phyloP scores from a whole-genome alignment of 2,329 filamentous ascomycete genomes.

The Thelonectria blattea region DNA sequence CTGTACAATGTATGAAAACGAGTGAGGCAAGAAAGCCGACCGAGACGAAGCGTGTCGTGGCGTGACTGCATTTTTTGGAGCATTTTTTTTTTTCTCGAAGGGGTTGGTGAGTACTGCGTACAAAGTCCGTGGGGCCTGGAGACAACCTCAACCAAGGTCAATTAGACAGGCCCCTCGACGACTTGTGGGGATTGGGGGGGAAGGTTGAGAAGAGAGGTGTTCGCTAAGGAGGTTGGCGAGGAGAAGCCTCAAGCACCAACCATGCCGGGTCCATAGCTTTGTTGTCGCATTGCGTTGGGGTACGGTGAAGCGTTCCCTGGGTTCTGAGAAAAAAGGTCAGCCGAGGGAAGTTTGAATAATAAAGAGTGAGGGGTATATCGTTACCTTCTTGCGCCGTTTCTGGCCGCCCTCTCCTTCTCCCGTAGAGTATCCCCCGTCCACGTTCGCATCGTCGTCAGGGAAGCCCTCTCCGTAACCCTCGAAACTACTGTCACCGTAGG shows the following conservation, averaged over 20 bases:
- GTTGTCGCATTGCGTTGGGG: conserved; percentile 53
- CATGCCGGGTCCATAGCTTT: conserved; percentile 64
- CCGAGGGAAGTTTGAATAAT: conserved; percentile 35
- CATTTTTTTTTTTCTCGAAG: neutral
- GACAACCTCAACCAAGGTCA: conserved; percentile 23
- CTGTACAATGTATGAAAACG: conserved; percentile 39
- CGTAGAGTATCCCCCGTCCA: conserved; percentile 70
- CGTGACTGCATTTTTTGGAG: conserved; percentile 8
- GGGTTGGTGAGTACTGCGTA: conserved; percentile 15
- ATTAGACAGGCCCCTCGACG: conserved; percentile 15
- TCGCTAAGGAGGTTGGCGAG: conserved; percentile 1
- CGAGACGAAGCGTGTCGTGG: conserved; percentile 20
- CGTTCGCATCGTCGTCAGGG: conserved; percentile 67
- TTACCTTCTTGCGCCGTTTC: conserved; percentile 71
- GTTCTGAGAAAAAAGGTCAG: conserved; percentile 55
- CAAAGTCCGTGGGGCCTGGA: conserved; percentile 13
- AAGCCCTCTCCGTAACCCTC: conserved; percentile 77
- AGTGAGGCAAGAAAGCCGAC: conserved; percentile 21
- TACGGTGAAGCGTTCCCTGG: conserved; percentile 51
- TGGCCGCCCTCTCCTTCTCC: conserved; percentile 71
- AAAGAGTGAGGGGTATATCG: neutral
- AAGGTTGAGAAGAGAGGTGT: conserved; percentile 7
- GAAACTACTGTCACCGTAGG: conserved; percentile 76
- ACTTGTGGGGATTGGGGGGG: neutral
- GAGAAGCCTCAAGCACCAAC: conserved; percentile 55